Base-by-base conservation (phyloP, 202 grass and related monocot species). In the Panicum virgatum region DNA sequence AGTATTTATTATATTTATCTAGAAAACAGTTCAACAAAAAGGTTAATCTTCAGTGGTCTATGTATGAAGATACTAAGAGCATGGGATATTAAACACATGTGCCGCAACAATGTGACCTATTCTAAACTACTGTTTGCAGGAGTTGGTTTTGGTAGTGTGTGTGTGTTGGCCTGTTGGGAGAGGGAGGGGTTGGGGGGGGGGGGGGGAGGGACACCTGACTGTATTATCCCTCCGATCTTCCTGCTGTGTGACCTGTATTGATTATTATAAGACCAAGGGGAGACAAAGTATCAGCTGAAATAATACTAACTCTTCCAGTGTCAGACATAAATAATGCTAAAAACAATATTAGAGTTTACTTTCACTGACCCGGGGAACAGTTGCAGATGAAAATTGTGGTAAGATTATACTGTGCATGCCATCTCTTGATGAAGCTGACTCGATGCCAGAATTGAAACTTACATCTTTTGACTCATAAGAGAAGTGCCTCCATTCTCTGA, bases 401-500 rank as follows among this genome's bases (percentile, higher is more conserved):
- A 99, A 86, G 36, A 60, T 83, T 88, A 90, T 71, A n/a, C 72
- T 85, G 44, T 62, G 38, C n/a, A 76, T 37, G 29, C 72, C 45
- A 75, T 81, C 86, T 85, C 44, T 74, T 69, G 66, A 89, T 78
- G 88, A 73, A 79, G 73, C 45, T 70, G 66, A 66, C 72, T 45
- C 18, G 19, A 54, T 30, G 19, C 74, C 84, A 51, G 42, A 61
- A 65, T 75, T 60, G 67, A 96, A 92, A 39, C 78, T 86, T 59
- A 96, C 48, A 66, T 26, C 53, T 85, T 89, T 95, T 63, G 92
- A 85, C 18, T 98, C 96, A 87, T 96, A 98, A 40, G 60, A 74
- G 80, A 98, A 96, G 84, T 87, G 44, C 30, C 78, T 98, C 96
- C 96, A 98, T 84, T 98, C 87, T 76, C 96, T 98, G 84, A 70